phyloP scores from a whole-genome alignment of 805 yeast genomes.

The Saturnispora halmiae region DNA sequence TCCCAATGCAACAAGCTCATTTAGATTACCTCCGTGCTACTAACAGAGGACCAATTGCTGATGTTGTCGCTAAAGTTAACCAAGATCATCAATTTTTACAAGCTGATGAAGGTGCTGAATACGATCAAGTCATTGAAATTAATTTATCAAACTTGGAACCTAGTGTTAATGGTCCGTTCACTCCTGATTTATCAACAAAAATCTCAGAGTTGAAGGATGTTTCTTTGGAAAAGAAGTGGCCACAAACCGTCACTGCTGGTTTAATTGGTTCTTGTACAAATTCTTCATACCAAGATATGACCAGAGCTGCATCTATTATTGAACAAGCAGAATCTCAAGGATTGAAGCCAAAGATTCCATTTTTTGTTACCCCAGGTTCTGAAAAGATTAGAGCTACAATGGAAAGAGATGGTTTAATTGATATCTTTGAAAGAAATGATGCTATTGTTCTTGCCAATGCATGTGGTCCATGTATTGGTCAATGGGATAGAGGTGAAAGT shows the following conservation, averaged over 20 bases:
- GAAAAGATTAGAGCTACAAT: conserved; percentile 98
- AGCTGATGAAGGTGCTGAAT: conserved; percentile 90
- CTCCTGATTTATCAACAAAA: conserved; percentile 96
- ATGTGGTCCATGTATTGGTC: conserved; percentile 99
- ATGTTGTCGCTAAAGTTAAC: conserved; percentile 63
- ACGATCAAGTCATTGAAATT: conserved; percentile 87
- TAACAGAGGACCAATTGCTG: conserved; percentile 75
- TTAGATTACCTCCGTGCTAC: conserved; percentile 80
- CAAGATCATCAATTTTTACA: conserved; percentile 53
- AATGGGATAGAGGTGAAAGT: conserved; percentile 90
- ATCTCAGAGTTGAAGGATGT: conserved; percentile 78
- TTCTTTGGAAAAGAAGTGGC: conserved; percentile 85
- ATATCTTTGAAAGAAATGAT: conserved; percentile 83
- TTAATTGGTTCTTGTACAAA: conserved; percentile 97
- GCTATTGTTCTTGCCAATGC: conserved; percentile 95
- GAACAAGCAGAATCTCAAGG: conserved; percentile 88
- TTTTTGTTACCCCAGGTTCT: conserved; percentile 95
- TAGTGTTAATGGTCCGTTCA: conserved; percentile 94
- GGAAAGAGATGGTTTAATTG: conserved; percentile 89
- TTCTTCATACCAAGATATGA: conserved; percentile 97
- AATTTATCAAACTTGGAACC: conserved; percentile 88
- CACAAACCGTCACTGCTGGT: conserved; percentile 85
- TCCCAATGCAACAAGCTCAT: conserved; percentile 93
- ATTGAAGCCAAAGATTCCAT: conserved; percentile 81
- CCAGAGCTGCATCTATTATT: conserved; percentile 89